phyloP scores from a whole-genome alignment of 345 rosid genomes.

The Passiflora organensis region DNA sequence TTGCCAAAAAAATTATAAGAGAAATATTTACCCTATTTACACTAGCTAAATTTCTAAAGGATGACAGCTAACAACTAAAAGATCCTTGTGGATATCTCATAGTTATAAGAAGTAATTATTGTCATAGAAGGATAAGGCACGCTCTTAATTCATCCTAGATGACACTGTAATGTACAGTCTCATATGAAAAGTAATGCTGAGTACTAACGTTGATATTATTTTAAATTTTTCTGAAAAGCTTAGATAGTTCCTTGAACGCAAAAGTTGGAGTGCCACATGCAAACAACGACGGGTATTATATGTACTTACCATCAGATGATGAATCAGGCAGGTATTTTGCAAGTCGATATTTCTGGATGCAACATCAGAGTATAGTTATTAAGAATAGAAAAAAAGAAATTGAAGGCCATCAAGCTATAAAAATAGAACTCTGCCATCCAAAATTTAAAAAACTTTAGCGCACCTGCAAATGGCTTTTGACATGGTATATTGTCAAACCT shows the following conservation, averaged over 20 bases:
- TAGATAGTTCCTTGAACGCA: background rate
- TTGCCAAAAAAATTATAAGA: background rate
- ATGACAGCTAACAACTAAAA: no score
- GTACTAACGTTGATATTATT: no score
- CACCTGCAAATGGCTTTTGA: conserved; percentile 98
- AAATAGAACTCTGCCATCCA: background rate
- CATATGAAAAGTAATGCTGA: no score
- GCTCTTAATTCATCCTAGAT: no score
- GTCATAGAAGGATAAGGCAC: no score
- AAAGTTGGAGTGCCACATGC: background rate
- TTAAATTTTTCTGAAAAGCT: background rate
- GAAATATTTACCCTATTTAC: no score
- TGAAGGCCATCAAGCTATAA: background rate
- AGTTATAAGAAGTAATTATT: no score
- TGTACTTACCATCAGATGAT: conserved; percentile 72
- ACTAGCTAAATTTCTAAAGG: no score
- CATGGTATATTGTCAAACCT: conserved; percentile 95
- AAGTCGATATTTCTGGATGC: conserved; percentile 83
- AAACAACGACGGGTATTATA: conserved; percentile 14
- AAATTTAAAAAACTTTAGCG: conserved; percentile 8
- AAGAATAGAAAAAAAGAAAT: conserved; percentile 4
- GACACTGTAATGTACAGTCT: no score
- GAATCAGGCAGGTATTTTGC: conserved; percentile 94
- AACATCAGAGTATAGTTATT: conserved; percentile 13
- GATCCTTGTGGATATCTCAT: no score